These are phyloP conservation scores for Zoysia japonica DNA, from an alignment of 176 grass and related monocot genomes.

Conservation along the genomic window DNA sequence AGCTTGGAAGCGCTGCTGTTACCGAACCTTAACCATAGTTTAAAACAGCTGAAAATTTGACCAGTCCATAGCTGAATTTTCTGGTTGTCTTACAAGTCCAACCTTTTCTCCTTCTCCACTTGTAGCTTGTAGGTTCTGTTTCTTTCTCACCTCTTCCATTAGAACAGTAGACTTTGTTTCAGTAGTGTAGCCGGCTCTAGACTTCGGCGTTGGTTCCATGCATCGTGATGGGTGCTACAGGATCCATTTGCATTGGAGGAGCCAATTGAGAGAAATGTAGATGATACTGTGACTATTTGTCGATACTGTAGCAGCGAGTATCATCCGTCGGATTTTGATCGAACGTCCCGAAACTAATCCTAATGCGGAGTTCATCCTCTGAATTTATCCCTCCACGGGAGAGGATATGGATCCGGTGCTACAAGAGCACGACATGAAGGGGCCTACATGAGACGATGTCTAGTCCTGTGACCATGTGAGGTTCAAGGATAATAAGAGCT, in stretches of 20 bases:
- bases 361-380: slow-evolving; percentile 7
- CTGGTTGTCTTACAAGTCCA: slow-evolving; percentile 29
- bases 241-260: too few relatives aligned
- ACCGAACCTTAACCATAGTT: background rate
- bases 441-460: background rate
- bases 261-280: too few relatives aligned
- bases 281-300: too few relatives aligned
- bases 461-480: background rate
- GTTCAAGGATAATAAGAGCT: slow-evolving; percentile 13
- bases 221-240: too few relatives aligned
- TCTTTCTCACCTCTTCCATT: too few relatives aligned
- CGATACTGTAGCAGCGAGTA: background rate
- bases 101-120: slow-evolving; percentile 11
- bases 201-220: too few relatives aligned
- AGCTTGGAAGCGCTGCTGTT: background rate
- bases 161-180: too few relatives aligned
- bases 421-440: background rate
- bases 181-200: too few relatives aligned
- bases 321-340: background rate
- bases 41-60: slow-evolving; percentile 6
- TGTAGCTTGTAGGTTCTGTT: background rate
- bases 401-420: too few relatives aligned
- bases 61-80: background rate
- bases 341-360: too few relatives aligned
- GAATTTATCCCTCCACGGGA: background rate